phyloP scores from a whole-genome alignment of 257 asterid genomes.

The Parsonsia alboflavescens region DNA sequence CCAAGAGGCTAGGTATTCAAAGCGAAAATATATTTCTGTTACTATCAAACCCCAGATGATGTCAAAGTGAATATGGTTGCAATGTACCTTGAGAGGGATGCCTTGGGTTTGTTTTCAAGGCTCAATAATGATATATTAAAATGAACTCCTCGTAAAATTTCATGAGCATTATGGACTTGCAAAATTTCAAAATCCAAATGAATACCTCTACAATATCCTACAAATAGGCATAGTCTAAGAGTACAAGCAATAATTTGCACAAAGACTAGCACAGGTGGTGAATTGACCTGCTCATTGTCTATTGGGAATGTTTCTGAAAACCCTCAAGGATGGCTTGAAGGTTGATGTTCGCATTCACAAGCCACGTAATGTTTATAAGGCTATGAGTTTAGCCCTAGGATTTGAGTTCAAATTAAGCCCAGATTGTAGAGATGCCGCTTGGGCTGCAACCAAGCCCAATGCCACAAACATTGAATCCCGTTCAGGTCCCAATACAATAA shows the following conservation, averaged over 20 bases:
- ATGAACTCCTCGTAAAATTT: not conserved
- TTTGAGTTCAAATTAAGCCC: not conserved
- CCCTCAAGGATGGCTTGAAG: constrained; percentile 2
- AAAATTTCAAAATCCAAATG: constrained; percentile 6
- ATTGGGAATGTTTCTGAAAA: constrained; percentile 1
- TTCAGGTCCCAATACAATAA: not conserved
- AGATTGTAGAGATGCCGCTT: not conserved
- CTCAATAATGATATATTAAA: constrained; percentile 1
- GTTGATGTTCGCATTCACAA: constrained; percentile 6
- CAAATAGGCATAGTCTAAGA: not conserved
- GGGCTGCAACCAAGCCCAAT: too few relatives aligned
- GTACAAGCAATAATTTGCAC: constrained; percentile 1
- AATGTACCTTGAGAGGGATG: constrained; percentile 8
- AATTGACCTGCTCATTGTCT: constrained; percentile 8
- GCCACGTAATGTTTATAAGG: not conserved
- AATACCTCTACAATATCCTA: not conserved
- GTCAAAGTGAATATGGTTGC: constrained; percentile 1
- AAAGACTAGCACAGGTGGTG: not conserved
- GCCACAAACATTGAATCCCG: too few relatives aligned
- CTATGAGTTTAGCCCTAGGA: constrained; percentile 8
- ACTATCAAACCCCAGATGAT: constrained; percentile 5
- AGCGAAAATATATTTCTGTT: constrained; percentile 12
- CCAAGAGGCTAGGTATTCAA: constrained; percentile 18
- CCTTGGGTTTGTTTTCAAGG: constrained; percentile 9
- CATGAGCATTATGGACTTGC: constrained; percentile 10